phyloP scores from a whole-genome alignment of 805 yeast species.

The Pichia manshurica region DNA sequence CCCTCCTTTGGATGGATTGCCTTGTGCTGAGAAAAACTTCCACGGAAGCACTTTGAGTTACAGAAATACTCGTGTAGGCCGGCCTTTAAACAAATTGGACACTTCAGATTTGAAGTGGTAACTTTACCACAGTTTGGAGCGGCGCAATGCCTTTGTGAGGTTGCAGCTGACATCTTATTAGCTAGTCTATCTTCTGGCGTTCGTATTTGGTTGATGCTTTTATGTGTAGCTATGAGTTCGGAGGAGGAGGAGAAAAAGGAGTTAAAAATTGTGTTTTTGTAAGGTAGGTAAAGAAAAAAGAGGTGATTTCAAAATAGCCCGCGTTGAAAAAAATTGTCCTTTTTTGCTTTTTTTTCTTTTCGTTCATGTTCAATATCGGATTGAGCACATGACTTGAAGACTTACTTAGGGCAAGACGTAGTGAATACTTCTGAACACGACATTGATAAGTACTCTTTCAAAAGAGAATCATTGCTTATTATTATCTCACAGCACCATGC shows the following conservation, averaged over 20 bases:
- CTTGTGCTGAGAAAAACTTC: slow-evolving; percentile 69
- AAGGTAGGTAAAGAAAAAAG: too few species aligned
- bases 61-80: slow-evolving; percentile 66
- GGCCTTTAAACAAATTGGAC: slow-evolving; percentile 85
- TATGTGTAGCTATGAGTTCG: too few species aligned
- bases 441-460: too few species aligned
- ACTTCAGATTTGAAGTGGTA: slow-evolving; percentile 70
- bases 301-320: too few species aligned
- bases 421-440: too few species aligned
- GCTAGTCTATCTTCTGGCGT: too few species aligned
- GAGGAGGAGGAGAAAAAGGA: slow-evolving; percentile 2
- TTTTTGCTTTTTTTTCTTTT: neutral
- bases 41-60: slow-evolving; percentile 74
- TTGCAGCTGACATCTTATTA: neutral
- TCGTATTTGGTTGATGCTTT: too few species aligned
- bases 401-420: too few species aligned
- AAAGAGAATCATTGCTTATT: neutral
- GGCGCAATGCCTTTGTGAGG: slow-evolving; percentile 41
- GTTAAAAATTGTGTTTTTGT: too few species aligned
- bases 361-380: neutral
- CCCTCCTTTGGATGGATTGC: slow-evolving; percentile 62
- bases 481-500: neutral
- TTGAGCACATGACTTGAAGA: too few species aligned
- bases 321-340: too few species aligned
- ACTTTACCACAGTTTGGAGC: slow-evolving; percentile 83